These are phyloP conservation scores for Euclidium syriacum DNA, from an alignment of 345 rosid species.

Conservation along the genomic window DNA sequence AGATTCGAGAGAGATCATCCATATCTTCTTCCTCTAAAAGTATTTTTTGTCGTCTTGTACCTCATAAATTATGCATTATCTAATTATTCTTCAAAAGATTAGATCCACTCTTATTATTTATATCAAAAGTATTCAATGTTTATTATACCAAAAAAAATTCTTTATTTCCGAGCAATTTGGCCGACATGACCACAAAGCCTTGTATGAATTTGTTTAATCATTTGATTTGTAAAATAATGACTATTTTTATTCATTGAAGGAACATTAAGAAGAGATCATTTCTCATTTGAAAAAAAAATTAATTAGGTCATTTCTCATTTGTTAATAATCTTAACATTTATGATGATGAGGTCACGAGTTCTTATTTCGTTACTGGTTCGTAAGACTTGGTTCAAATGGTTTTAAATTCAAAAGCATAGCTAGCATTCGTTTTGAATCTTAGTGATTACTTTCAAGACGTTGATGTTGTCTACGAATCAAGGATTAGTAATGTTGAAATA, in stretches of 20 bases:
- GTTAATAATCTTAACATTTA: not conserved
- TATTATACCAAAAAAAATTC: not conserved
- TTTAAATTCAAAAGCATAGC: too few relatives aligned
- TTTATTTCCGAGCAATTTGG: not conserved
- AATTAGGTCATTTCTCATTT: not conserved
- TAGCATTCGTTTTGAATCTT: too few relatives aligned
- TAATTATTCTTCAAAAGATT: slow-evolving; percentile 15
- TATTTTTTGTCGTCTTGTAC: slow-evolving; percentile 25
- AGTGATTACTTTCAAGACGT: too few relatives aligned
- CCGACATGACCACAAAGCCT: slow-evolving; percentile 20
- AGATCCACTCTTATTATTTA: slow-evolving; percentile 13
- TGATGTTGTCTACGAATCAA: too few relatives aligned
- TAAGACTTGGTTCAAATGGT: too few relatives aligned
- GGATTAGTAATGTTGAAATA: too few relatives aligned
- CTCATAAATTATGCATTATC: slow-evolving; percentile 2
- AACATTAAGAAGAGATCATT: not conserved
- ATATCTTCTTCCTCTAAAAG: slow-evolving; percentile 34
- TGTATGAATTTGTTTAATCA: not conserved
- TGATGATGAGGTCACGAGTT: not conserved
- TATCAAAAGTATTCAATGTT: not conserved
- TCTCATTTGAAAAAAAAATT: too few relatives aligned
- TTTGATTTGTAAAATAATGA: not conserved
- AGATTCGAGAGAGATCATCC: slow-evolving; percentile 30
- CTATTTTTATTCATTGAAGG: not conserved
- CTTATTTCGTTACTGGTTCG: too few relatives aligned